These are phyloP conservation scores for Candida chauliodis DNA, from an alignment of 805 yeast genomes.

Conservation along the genomic window DNA sequence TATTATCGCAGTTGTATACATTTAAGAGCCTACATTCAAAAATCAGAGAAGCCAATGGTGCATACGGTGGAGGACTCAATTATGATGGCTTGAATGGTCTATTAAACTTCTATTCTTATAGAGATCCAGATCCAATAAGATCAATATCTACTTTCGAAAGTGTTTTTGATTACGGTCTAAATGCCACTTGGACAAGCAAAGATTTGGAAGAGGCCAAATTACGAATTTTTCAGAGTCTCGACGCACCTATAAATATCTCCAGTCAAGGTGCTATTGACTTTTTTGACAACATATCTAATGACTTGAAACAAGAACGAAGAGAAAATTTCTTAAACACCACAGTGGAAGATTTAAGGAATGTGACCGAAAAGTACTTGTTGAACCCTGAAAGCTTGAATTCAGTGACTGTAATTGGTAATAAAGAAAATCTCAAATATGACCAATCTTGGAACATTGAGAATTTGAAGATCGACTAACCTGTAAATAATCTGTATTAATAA, in stretches of 20 bases:
- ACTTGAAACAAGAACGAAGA: conserved; percentile 77
- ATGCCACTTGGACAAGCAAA: conserved; percentile 50
- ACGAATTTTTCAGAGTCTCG: conserved; percentile 85
- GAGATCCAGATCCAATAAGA: conserved; percentile 84
- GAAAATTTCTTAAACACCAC: conserved; percentile 65
- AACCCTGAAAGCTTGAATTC: conserved; percentile 16
- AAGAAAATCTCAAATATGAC: conserved; percentile 19
- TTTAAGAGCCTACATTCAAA: conserved; percentile 84
- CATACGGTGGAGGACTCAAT: conserved; percentile 93
- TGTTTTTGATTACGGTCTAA: conserved; percentile 44
- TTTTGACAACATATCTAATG: conserved; percentile 68
- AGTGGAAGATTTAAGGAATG: conserved; percentile 59
- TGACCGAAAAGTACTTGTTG: conserved; percentile 61
- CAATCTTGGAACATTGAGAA: conserved; percentile 17
- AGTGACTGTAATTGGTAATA: conserved; percentile 48
- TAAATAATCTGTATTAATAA: not conserved
- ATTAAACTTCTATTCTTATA: conserved; percentile 80
- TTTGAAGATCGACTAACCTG: conserved; percentile 6
- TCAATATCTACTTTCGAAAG: conserved; percentile 59
- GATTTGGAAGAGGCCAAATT: conserved; percentile 89
- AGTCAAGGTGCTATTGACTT: conserved; percentile 71
- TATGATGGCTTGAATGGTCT: conserved; percentile 80
- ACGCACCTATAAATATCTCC: conserved; percentile 81
- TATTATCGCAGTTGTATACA: conserved; percentile 74
- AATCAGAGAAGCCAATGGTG: conserved; percentile 94